Conservation (phyloP, 83 land plant genomes). For the Picea abies region DNA sequence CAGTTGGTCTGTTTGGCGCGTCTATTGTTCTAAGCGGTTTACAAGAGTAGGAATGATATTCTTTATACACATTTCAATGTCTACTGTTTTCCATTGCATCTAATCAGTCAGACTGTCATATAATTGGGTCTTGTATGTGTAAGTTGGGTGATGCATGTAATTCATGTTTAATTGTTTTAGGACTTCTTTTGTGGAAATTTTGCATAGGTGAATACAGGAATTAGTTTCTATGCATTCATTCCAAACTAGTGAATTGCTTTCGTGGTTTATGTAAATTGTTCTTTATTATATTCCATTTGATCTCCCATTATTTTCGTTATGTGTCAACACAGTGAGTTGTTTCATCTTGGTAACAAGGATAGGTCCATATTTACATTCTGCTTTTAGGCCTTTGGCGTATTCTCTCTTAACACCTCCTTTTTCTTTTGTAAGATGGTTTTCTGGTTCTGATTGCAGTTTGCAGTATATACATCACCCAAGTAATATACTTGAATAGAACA, state of each 20-base stretch:
- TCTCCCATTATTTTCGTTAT: not conserved
- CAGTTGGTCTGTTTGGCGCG: constrained; percentile 82
- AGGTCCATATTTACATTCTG: not conserved
- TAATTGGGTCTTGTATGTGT: not conserved
- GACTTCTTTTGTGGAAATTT: not conserved
- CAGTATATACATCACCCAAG: not conserved
- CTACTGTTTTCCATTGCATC: not conserved
- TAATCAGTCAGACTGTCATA: not conserved
- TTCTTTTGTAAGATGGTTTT: not conserved
- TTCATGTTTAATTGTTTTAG: not conserved
- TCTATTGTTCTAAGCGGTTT: constrained; percentile 81
- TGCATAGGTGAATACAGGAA: not conserved
- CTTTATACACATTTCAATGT: not conserved
- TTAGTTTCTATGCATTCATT: not conserved
- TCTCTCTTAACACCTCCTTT: not conserved
- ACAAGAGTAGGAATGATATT: constrained; percentile 67
- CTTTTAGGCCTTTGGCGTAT: not conserved
- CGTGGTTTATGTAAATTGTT: not conserved
- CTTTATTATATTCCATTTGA: not conserved
- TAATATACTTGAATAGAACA: not conserved
- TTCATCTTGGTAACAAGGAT: not conserved
- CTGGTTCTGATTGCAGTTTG: not conserved
- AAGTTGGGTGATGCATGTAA: not conserved
- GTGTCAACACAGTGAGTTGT: not conserved
- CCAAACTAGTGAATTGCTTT: not conserved